Percentiles rank a stretch among this genome's conserved stretches.
These are phyloP conservation scores for Pinus taeda DNA, from an alignment of 75 land plant species.

Conservation along the genomic window DNA sequence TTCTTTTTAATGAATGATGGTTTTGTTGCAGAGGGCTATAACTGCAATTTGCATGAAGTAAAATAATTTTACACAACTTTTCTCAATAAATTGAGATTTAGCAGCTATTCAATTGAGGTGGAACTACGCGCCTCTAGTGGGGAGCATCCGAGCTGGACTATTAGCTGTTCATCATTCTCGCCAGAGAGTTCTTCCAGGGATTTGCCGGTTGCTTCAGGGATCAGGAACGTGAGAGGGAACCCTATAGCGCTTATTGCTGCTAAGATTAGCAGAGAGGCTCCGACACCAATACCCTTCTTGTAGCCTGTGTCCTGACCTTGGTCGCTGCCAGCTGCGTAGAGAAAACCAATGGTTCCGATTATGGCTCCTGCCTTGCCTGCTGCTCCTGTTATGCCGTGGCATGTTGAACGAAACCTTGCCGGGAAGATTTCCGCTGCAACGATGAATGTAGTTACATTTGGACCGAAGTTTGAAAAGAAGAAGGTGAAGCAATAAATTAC, in stretches of 20 bases:
- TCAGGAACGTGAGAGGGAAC: conserved; percentile 33
- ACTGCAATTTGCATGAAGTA: no score
- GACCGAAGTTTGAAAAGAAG: no score
- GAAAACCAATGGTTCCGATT: conserved; percentile 45
- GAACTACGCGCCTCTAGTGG: no score
- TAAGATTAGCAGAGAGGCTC: conserved; percentile 7
- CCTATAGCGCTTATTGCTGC: conserved; percentile 18
- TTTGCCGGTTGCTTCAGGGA: conserved; percentile 44
- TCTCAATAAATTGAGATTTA: no score
- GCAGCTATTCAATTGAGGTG: no score
- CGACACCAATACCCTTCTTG: conserved; percentile 34
- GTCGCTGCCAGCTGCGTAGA: conserved; percentile 26
- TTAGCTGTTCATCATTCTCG: conserved; percentile 11
- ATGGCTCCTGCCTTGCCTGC: conserved; percentile 53
- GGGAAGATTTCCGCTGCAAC: no score
- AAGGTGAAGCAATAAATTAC: no score
- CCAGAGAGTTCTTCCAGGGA: conserved; percentile 37
- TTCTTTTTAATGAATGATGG: no score
- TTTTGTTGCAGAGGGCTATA: no score
- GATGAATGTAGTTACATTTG: no score
- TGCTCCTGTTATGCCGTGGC: conserved; percentile 18
- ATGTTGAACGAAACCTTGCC: background rate
- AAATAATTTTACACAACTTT: no score
- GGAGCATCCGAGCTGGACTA: no score
- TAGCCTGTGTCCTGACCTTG: conserved; percentile 29